A percentile compares a stretch with the other conserved stretches of the same genome.
Evolutionary conservation across 768 basidiomycete genomes (phyloP).

Genomic region (Termitomyces titanicus): DNA sequence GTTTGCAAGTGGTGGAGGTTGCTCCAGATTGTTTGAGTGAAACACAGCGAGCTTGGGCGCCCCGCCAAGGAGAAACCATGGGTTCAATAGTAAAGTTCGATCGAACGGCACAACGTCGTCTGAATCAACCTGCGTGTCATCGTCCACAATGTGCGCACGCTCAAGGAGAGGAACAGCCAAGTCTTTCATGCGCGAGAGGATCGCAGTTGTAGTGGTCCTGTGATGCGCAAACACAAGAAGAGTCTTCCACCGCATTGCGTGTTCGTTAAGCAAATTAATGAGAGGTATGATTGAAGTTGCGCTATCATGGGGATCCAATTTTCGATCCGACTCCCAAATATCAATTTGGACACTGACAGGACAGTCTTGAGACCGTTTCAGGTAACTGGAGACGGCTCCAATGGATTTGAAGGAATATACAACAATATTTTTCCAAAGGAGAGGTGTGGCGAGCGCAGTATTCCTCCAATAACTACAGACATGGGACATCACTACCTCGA

Average conservation of each 20-base stretch:
- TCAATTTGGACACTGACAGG: slow-evolving; percentile 29
- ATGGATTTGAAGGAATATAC: slow-evolving; percentile 25
- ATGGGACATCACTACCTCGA: slow-evolving; percentile 37
- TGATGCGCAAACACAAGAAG: slow-evolving; percentile 23
- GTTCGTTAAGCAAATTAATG: slow-evolving; percentile 16
- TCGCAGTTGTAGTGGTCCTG: slow-evolving; percentile 19
- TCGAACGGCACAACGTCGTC: background rate
- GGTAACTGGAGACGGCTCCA: slow-evolving; percentile 21
- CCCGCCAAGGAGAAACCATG: slow-evolving; percentile 10
- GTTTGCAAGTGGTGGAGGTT: slow-evolving; percentile 24
- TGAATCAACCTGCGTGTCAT: background rate
- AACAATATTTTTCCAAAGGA: slow-evolving; percentile 37
- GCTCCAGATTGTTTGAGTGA: slow-evolving; percentile 12
- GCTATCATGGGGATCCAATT: background rate
- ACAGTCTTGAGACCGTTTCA: slow-evolving; percentile 25
- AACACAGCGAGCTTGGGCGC: slow-evolving; percentile 8
- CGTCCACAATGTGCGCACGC: slow-evolving; percentile 17
- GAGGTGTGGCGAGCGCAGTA: slow-evolving; percentile 29
- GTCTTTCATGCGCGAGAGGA: slow-evolving; percentile 19
- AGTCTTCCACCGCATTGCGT: slow-evolving; percentile 22
- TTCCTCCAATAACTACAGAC: slow-evolving; percentile 40
- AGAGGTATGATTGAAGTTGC: slow-evolving; percentile 10
- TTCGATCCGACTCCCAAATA: slow-evolving; percentile 25
- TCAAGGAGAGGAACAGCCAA: slow-evolving; percentile 23
- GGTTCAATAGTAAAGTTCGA: background rate